phyloP scores from a whole-genome alignment of 306 rosid species.

The Phaseolus lunatus region DNA sequence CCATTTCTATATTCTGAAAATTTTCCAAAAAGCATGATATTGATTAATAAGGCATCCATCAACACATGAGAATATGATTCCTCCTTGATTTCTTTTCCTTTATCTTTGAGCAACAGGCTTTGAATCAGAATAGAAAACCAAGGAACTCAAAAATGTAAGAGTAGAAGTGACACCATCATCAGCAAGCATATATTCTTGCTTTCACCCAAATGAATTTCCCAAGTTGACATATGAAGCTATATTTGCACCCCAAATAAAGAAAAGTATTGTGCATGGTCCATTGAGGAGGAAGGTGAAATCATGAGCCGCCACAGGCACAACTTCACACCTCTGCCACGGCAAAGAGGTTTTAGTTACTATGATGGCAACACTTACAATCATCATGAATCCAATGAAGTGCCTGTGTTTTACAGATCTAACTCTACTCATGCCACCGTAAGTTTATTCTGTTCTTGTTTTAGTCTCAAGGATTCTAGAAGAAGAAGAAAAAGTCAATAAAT shows the following conservation, averaged over 20 bases:
- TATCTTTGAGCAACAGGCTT: conserved; percentile 8
- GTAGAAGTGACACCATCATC: conserved; percentile 33
- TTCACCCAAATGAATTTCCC: conserved; percentile 27
- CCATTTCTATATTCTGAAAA: neutral
- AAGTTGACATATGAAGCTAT: conserved; percentile 30
- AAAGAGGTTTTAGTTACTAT: conserved; percentile 46
- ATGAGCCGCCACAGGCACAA: conserved; percentile 59
- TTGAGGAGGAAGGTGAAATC: conserved; percentile 45
- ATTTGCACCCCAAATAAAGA: conserved; percentile 13
- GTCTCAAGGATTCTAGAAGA: neutral
- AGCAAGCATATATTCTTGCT: conserved; percentile 38
- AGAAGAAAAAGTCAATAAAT: neutral
- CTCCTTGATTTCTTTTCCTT: neutral
- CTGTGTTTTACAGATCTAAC: conserved; percentile 48
- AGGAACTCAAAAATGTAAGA: conserved; percentile 37
- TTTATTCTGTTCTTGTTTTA: conserved; percentile 28
- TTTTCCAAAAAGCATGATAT: neutral
- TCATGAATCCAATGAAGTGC: conserved; percentile 49
- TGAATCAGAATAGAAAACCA: conserved; percentile 41
- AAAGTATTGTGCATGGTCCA: conserved; percentile 23
- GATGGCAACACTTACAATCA: conserved; percentile 43
- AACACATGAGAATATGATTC: conserved; percentile 15
- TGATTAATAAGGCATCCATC: conserved; percentile 26
- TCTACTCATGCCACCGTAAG: conserved; percentile 53
- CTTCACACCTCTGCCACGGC: conserved; percentile 40